Evolutionary conservation across 176 grass and related monocot genomes (phyloP), one percentile per base, ranked within the genome.

Genomic region (Oryza nivara): DNA sequence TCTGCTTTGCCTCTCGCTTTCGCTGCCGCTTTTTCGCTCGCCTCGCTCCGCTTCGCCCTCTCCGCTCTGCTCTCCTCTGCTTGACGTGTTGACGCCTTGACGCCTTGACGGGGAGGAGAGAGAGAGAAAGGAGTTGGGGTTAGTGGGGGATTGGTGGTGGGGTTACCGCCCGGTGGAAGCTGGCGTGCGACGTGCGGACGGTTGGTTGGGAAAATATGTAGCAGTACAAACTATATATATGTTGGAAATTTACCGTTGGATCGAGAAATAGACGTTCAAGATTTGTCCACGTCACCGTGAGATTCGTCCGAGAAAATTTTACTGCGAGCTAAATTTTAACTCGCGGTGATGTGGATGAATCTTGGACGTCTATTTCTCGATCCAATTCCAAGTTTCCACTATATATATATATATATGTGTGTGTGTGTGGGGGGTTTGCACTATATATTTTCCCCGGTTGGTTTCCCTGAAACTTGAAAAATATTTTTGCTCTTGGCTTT

Each of bases 1-100:
- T 81, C 71, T 60, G 60, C 83, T 61, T 68, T 14, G 36, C 25
- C 79, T 35, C 25, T 46, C 48, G 67, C 88, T 86, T 79, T 86
- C 38, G 68, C 88, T 45, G 78, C 79, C 70, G 38, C 38, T 40
- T 86, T 84, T 88, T 32, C 34, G 2, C 43, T 44, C 34, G 9
- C 43, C 9, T 44, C 43, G 8, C 40, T 43, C 4, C 40, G 40
- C 9, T 44, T 44, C 43, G 38, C 38, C 6, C 38, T 40, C 82
- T 86, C 71, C 34, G 22, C 79, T 25, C 5, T 44, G 82, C 73
- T 58, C 68, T 4, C 2, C 58, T 63, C 58, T 22, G 58, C 58
- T 20, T 56, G 5, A 7, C 49, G 38, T 7, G 6, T 58, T 22
- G 56, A n/a, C 58, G 20, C 26, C 25, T 28, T 28, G 28, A 28